Evolutionary conservation across 805 yeast species (phyloP), one percentile per base, ranked within the genome.

Genomic region (Kodamaea fukazawae): DNA sequence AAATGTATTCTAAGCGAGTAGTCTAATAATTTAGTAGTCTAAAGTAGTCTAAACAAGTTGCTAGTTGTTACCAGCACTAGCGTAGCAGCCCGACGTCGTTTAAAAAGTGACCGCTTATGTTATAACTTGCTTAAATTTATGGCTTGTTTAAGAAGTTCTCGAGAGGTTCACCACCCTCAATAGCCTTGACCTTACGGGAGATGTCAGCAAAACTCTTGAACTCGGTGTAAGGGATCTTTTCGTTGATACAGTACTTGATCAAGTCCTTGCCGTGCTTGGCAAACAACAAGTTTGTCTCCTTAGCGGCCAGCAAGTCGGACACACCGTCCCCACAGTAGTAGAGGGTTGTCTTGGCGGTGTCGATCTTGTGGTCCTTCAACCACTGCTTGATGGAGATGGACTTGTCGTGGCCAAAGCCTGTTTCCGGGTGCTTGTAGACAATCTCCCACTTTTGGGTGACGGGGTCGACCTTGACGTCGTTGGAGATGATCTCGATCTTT

Each of bases 311-410:
- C 51, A 93, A 71, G 62, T 93, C 99, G 33, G 95, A 83, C 23
- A 93, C 96, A 48, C 99, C 99, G 61, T 93, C 99, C 43, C 99
- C 99, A 56, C 96, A 86, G 70, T 93, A 93, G 60, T 91, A 87
- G 51, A 88, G 73, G 35, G 44, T 39, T 31, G 54, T 60, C 57
- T 39, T 50, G 40, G 53, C 34, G 11, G 32, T 34, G 30, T 36
- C 37, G 44, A 61, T 58, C 11, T 62, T 62, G 40, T 65, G 56
- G 7, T 45, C 39, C 6, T 39, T 42, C 49, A 69, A 61, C 47
- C 68, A 72, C 36, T 72, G 70, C 41, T 76, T 73, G 52, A 93
- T 91, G 20, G 93, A 83, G 41, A 77, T 73, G 22, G 96, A 81
- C 68, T 93, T 93, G 65, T 93, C 97, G 62, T 93, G 99, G 36